Base-by-base conservation (phyloP, 441 rosid species). In the Sinapis alba region DNA sequence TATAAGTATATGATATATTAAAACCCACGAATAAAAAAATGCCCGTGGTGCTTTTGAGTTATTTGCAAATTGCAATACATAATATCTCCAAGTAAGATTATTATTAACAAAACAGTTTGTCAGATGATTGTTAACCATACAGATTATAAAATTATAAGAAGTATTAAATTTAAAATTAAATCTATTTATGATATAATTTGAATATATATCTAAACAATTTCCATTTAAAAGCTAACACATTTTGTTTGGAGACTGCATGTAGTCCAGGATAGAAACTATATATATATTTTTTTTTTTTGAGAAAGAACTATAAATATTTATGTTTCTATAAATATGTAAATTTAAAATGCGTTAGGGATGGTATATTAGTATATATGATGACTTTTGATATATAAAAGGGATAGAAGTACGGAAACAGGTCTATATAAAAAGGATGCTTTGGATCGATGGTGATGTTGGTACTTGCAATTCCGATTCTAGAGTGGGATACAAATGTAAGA, bases 371-470 rank as follows among this genome's bases (percentile, higher is more conserved):
- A 34, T 5, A 62, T 34, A 62, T 3, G n/a, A 19, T 32, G 27
- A 11, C 2, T 32, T 61, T 32, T 59, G 11, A 59, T 8, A 59
- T 27, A 15, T 1, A 5, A 60, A 58, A 16, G 16, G 4, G n/a
- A 50, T 50, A 50, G 13, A 28, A 8, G 41, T 16, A 60, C 24
- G 27, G 66, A 34, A 36, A 20, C 6, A 20, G 18, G 3, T 34
- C 19, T 19, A 51, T 51, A 51, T 51, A 6, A 9, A 51, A 51
- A 51, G 12, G 58, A 36, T 62, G 51, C 30, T 62, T 62, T 62
- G 27, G 67, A 62, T 36, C 51, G 12, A 20, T 62, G 67, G 24
- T 36, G 67, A 36, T 62, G 18, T 62, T 62, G 51, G 51, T 62
- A 34, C 66, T 62, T 62, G 47, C 50, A 34, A 11, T 11, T 62